A percentile compares a stretch with the other conserved stretches of the same genome.
phyloP scores from a whole-genome alignment of 1,284 basidiomycete genomes.

The Cystobasidium sp. region DNA sequence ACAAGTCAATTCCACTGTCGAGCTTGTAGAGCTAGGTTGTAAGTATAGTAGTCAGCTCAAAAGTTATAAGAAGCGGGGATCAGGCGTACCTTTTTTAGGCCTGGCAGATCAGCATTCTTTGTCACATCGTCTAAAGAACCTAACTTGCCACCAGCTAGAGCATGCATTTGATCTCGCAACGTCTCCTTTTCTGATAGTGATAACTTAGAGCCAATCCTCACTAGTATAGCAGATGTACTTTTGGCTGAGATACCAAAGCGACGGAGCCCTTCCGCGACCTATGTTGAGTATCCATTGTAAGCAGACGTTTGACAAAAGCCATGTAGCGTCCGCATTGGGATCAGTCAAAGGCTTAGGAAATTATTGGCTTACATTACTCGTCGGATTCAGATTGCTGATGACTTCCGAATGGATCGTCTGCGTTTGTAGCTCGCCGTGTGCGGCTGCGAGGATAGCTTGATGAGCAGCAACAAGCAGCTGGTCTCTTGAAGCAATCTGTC shows the following conservation, averaged over 20 bases:
- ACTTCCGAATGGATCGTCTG: slow-evolving; percentile 85
- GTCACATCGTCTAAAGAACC: slow-evolving; percentile 58
- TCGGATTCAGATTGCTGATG: slow-evolving; percentile 78
- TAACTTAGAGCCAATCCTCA: slow-evolving; percentile 63
- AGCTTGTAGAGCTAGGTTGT: slow-evolving; percentile 73
- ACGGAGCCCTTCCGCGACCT: slow-evolving; percentile 85
- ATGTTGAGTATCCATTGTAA: background rate
- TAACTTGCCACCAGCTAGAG: slow-evolving; percentile 65
- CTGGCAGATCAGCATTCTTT: slow-evolving; percentile 52
- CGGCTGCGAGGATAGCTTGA: slow-evolving; percentile 74
- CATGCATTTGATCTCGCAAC: slow-evolving; percentile 63
- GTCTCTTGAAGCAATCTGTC: slow-evolving; percentile 70
- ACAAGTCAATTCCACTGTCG: slow-evolving; percentile 60
- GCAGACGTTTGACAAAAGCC: too few relatives aligned
- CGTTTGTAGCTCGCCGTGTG: slow-evolving; percentile 67
- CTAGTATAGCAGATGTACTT: slow-evolving; percentile 72
- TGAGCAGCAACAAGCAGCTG: slow-evolving; percentile 81
- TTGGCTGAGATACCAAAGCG: slow-evolving; percentile 77
- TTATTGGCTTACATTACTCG: slow-evolving; percentile 64
- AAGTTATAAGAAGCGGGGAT: slow-evolving; percentile 58
- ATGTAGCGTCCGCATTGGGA: too few relatives aligned
- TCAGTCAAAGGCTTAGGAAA: background rate
- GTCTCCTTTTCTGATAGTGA: slow-evolving; percentile 54
- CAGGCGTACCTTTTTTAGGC: slow-evolving; percentile 67
- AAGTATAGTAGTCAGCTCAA: background rate